phyloP scores from a whole-genome alignment of 768 basidiomycete species.

The Lactifluus piperatus region DNA sequence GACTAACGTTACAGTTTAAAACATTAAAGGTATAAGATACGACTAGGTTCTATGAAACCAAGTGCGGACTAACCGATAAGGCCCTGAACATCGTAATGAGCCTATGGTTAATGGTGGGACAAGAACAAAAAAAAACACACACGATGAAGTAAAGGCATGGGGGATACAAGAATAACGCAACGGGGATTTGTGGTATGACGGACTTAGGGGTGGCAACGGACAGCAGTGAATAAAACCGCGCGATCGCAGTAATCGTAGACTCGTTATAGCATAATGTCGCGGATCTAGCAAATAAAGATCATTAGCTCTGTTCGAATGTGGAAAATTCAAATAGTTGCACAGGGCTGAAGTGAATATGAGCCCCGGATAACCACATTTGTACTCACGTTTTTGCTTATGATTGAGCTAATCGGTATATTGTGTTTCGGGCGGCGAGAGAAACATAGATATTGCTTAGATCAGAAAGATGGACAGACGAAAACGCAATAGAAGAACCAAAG shows the following conservation, averaged over 20 bases:
- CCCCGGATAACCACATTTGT: constrained; percentile 5
- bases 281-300: constrained; percentile 32
- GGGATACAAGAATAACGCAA: background rate
- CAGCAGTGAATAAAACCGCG: background rate
- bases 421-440: constrained; percentile 20
- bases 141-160: background rate
- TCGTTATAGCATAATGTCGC: constrained; percentile 41
- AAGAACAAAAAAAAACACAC: background rate
- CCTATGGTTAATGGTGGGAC: background rate
- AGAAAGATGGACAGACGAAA: constrained; percentile 23
- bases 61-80: background rate
- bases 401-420: constrained; percentile 35
- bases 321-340: background rate
- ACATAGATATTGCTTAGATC: constrained; percentile 26
- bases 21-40: background rate
- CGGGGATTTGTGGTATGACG: background rate
- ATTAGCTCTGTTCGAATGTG: constrained; percentile 6
- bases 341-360: background rate
- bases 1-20: background rate
- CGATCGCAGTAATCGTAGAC: background rate
- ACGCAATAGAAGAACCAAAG: constrained; percentile 14
- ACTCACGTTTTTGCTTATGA: constrained; percentile 67
- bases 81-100: background rate
- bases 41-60: background rate
- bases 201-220: background rate